Conservation (phyloP, 768 basidiomycete species). For the Lanmaoa rubissima region DNA sequence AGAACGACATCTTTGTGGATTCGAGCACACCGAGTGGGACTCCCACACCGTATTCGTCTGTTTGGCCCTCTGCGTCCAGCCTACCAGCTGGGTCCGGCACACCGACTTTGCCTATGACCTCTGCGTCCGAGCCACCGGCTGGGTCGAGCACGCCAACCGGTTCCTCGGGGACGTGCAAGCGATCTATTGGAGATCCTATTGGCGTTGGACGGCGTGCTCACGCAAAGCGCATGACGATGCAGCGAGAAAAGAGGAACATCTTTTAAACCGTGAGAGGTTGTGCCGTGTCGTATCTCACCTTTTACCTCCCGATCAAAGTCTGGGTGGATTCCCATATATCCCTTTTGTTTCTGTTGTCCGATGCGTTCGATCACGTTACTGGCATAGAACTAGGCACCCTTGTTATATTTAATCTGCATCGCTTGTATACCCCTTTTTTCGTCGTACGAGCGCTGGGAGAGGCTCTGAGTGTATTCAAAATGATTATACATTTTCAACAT, state of each 20-base stretch:
- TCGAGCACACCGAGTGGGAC: neutral
- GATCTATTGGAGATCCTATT: neutral
- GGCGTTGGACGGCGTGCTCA: neutral
- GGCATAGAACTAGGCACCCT: neutral
- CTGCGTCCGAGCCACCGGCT: neutral
- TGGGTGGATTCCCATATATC: neutral
- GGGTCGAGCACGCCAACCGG: neutral
- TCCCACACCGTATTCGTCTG: neutral
- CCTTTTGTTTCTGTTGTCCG: neutral
- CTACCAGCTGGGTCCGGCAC: neutral
- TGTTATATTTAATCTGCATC: neutral
- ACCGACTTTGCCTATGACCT: neutral
- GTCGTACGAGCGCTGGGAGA: no score
- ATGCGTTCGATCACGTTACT: neutral
- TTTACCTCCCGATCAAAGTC: no score
- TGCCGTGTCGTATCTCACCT: neutral
- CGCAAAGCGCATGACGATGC: neutral
- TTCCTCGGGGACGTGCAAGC: neutral
- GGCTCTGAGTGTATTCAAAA: no score
- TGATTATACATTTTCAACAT: no score
- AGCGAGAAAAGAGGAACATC: neutral
- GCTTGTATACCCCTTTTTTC: neutral
- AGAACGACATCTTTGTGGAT: slow-evolving; percentile 21
- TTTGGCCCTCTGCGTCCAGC: neutral
- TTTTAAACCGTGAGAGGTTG: neutral